A percentile compares a stretch with the other conserved stretches of the same genome.
These are phyloP conservation scores for Tubosaeta brunneosetosa DNA, from an alignment of 768 basidiomycete species.

Conservation along the genomic window DNA sequence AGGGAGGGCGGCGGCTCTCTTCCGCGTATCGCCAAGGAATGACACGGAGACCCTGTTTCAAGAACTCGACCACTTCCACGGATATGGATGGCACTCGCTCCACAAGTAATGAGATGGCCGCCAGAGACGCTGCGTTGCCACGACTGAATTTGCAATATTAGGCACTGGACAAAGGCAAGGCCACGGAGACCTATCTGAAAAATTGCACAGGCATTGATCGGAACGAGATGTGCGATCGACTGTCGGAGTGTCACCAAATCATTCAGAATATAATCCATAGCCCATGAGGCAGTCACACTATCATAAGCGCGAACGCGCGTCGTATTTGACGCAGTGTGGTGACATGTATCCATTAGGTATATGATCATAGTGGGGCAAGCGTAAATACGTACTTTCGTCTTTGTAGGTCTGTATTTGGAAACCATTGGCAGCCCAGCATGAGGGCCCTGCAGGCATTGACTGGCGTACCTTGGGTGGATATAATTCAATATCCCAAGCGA, in stretches of 20 bases:
- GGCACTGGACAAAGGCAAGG: slow-evolving; percentile 16
- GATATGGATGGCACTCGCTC: slow-evolving; percentile 15
- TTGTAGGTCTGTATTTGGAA: slow-evolving; percentile 18
- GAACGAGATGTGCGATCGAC: slow-evolving; percentile 21
- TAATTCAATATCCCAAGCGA: neutral
- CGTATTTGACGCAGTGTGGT: slow-evolving; percentile 13
- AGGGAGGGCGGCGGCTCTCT: neutral
- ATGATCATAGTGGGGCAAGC: slow-evolving; percentile 17
- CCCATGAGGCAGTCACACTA: slow-evolving; percentile 18
- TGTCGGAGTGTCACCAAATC: slow-evolving; percentile 6
- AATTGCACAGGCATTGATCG: slow-evolving; percentile 25
- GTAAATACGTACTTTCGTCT: slow-evolving; percentile 24
- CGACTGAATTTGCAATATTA: slow-evolving; percentile 20
- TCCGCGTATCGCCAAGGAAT: slow-evolving; percentile 1
- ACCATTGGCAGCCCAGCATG: neutral
- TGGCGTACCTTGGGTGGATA: slow-evolving; percentile 1
- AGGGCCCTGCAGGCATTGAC: neutral
- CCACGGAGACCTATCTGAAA: slow-evolving; percentile 21
- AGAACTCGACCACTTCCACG: slow-evolving; percentile 14
- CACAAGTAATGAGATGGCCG: slow-evolving; percentile 13
- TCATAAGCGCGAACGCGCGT: neutral
- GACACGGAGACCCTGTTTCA: slow-evolving; percentile 19
- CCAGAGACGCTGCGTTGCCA: slow-evolving; percentile 18
- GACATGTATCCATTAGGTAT: slow-evolving; percentile 13
- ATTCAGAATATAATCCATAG: slow-evolving; percentile 9